A percentile compares a stretch with the other conserved stretches of the same genome.
Evolutionary conservation across 106 monocot genomes (phyloP).

Genomic region (Gastrodia elata): DNA sequence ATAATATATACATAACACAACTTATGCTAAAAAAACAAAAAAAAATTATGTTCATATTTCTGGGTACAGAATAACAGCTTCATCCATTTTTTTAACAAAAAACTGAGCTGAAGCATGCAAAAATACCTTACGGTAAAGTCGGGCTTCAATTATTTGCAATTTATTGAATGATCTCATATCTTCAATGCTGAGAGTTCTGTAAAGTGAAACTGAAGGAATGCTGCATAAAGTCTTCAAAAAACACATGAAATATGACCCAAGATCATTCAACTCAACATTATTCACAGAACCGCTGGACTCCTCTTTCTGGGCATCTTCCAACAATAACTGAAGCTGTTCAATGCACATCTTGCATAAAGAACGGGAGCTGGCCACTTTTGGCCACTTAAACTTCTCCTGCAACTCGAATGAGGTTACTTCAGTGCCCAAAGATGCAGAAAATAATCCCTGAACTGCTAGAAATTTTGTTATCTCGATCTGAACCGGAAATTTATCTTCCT

Average conservation of each 20-base stretch:
- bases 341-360: slow-evolving; percentile 67
- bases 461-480: slow-evolving; percentile 87
- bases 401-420: slow-evolving; percentile 95
- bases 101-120: neutral
- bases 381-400: slow-evolving; percentile 96
- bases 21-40: slow-evolving; percentile 1
- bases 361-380: slow-evolving; percentile 60
- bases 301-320: slow-evolving; percentile 92
- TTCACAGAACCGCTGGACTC: slow-evolving; percentile 13
- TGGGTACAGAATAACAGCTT: neutral
- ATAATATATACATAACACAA: neutral
- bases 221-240: slow-evolving; percentile 63
- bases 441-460: slow-evolving; percentile 85
- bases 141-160: slow-evolving; percentile 46
- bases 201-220: slow-evolving; percentile 92
- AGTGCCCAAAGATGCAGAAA: slow-evolving; percentile 87
- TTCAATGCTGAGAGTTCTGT: slow-evolving; percentile 48
- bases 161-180: slow-evolving; percentile 81
- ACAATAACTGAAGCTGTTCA: slow-evolving; percentile 66
- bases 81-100: neutral
- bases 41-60: neutral
- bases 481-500: slow-evolving; percentile 56
- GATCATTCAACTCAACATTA: slow-evolving; percentile 46
- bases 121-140: slow-evolving; percentile 65
- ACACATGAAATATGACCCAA: slow-evolving; percentile 74